Conservation (phyloP, 768 basidiomycete species). For the Rhodotorula kratochvilovae region DNA sequence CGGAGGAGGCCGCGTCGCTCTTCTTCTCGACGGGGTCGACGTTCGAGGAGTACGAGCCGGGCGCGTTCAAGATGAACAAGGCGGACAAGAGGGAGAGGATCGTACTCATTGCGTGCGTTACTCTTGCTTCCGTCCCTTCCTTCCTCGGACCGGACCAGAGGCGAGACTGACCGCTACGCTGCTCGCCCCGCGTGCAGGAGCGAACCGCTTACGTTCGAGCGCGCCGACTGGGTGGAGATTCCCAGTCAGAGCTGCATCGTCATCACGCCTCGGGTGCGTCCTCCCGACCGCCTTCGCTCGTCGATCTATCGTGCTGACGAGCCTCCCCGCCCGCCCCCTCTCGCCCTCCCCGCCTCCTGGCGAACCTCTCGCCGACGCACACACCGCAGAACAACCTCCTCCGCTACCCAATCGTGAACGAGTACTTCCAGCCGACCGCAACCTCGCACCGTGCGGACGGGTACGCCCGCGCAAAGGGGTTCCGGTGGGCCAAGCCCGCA, state of each 20-base stretch:
- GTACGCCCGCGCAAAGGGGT: conserved; percentile 34
- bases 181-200: conserved; percentile 51
- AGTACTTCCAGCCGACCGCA: conserved; percentile 68
- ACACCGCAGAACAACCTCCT: conserved; percentile 62
- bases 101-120: conserved; percentile 58
- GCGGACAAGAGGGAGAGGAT: conserved; percentile 93
- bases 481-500: conserved; percentile 11
- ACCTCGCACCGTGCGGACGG: conserved; percentile 23
- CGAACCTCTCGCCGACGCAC: too few relatives aligned
- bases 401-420: conserved; percentile 89
- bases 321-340: too few relatives aligned
- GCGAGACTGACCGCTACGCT: not conserved
- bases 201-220: conserved; percentile 91
- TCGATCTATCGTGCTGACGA: too few relatives aligned
- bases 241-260: conserved; percentile 93
- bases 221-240: conserved; percentile 99
- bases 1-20: conserved; percentile 87
- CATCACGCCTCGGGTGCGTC: conserved; percentile 80
- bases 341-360: too few relatives aligned
- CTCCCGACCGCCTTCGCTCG: not conserved
- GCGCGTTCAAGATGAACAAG: conserved; percentile 82
- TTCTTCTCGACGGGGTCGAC: conserved; percentile 61
- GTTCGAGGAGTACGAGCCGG: conserved; percentile 82
- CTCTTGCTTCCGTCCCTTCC: too few relatives aligned
- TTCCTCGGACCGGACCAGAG: too few relatives aligned